Base-by-base conservation (phyloP, 345 rosid genomes). In the Pistacia atlantica region DNA sequence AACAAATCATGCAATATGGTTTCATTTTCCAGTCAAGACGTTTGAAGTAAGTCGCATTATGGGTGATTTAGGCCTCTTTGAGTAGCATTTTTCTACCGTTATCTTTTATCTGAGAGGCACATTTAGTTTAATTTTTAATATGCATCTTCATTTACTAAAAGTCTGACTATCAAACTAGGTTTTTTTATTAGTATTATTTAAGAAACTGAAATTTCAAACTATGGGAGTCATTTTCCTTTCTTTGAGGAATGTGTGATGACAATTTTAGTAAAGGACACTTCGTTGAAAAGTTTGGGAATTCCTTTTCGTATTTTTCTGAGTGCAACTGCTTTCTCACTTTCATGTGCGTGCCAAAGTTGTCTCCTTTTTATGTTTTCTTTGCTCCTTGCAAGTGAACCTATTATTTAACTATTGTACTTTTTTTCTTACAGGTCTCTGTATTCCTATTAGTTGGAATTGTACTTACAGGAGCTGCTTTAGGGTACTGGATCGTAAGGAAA, bases 381-480 rank as follows among this genome's bases (percentile, higher is more conserved):
- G 57, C 72, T 45, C 20, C 42, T 73, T 49, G 20, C 48, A 35
- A 28, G 61, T 33, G 45, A 48, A 56, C n/a, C 7, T 28, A 37
- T 58, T 49, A 11, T 54, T 45, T 37, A 11, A 64, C n/a, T 45
- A 57, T 11, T 17, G 52, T 13, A 37, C 55, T 11, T 56, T 75
- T 73, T 6, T 65, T 66, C 54, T 58, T 72, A 65, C 92, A 94
- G 98, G 94, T 91, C 42, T 89, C 86, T 22, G 48, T 96, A 52
- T 84, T 92, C 62, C 78, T 90, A 56, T 75, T 93, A 51, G 89
- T 91, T 5, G 97, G 92, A 76, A 84, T 91, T 78, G 75, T 85
- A 71, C 81, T 93, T n/a, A 75, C 97, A 0, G 99, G 99, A 82
- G 99, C 99, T 84, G 98, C 92, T 80, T 82, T 91, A 56, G 99